phyloP scores from a whole-genome alignment of 495 filamentous ascomycete species.

The Beverwykella pulmonaria region DNA sequence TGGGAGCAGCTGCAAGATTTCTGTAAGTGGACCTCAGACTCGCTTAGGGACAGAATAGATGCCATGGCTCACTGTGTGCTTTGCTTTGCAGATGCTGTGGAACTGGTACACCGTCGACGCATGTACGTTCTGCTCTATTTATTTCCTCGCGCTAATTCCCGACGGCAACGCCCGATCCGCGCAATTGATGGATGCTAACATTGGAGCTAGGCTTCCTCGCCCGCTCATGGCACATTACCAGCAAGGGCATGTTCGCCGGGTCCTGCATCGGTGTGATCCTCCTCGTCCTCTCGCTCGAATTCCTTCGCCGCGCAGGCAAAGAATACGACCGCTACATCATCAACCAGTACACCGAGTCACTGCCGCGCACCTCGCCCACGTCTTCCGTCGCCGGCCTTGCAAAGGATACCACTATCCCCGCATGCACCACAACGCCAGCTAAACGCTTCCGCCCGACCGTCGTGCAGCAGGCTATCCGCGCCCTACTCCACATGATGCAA shows the following conservation, averaged over 20 bases:
- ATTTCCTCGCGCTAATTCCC: too few relatives aligned
- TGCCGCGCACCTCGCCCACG: conserved; percentile 37
- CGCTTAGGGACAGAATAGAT: not conserved
- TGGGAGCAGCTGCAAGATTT: conserved; percentile 43
- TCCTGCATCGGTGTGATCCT: conserved; percentile 62
- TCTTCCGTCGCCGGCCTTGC: conserved; percentile 16
- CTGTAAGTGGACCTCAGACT: conserved; percentile 24
- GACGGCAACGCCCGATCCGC: too few relatives aligned
- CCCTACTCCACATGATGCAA: conserved; percentile 53
- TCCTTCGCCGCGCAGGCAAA: conserved; percentile 54
- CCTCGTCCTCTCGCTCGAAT: conserved; percentile 57
- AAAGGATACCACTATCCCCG: conserved; percentile 9
- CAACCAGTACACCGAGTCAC: conserved; percentile 46
- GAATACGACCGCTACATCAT: conserved; percentile 57
- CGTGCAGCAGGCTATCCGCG: conserved; percentile 53
- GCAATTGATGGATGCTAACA: conserved; percentile 22
- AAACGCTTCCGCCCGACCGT: conserved; percentile 49
- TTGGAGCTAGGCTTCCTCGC: conserved; percentile 48
- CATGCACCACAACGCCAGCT: not conserved
- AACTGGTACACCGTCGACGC: conserved; percentile 61
- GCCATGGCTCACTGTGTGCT: conserved; percentile 2
- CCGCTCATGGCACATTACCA: conserved; percentile 52
- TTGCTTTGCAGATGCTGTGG: conserved; percentile 58
- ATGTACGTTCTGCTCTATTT: conserved; percentile 13
- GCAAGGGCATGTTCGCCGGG: conserved; percentile 57